Evolutionary conservation across 345 rosid genomes (phyloP).

Genomic region (Chamaenerion angustifolium): DNA sequence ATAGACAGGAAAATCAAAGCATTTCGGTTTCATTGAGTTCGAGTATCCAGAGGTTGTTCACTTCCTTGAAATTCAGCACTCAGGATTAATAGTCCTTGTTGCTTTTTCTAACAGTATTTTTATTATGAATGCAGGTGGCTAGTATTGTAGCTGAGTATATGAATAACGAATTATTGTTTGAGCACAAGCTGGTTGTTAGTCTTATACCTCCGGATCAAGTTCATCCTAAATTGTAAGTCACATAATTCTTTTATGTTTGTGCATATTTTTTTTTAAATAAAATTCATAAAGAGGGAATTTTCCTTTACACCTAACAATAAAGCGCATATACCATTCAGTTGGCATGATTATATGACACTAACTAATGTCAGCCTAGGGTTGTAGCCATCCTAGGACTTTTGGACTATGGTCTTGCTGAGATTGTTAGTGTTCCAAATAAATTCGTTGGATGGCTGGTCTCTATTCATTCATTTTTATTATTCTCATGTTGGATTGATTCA

Average conservation of each 20-base stretch:
- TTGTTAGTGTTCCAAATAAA: too few relatives aligned
- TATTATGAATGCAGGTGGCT: conserved; percentile 50
- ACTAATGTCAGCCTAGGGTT: too few relatives aligned
- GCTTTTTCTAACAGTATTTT: conserved; percentile 6
- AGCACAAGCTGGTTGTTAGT: conserved; percentile 74
- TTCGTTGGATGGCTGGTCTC: too few relatives aligned
- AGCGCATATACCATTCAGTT: too few relatives aligned
- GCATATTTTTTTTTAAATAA: too few relatives aligned
- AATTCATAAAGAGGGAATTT: too few relatives aligned
- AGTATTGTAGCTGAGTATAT: conserved; percentile 84
- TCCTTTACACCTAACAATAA: too few relatives aligned
- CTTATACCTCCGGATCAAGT: conserved; percentile 53
- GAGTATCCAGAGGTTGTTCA: conserved; percentile 60
- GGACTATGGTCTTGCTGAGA: too few relatives aligned
- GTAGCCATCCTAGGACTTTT: too few relatives aligned
- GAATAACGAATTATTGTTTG: conserved; percentile 74
- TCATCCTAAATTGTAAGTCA: conserved; percentile 67
- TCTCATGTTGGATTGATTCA: too few relatives aligned
- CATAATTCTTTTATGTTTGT: conserved; percentile 1
- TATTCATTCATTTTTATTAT: too few relatives aligned
- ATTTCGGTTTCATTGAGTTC: conserved; percentile 81
- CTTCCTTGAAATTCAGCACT: background rate
- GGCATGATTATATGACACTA: too few relatives aligned
- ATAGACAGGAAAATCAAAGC: conserved; percentile 91
- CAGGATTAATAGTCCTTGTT: background rate